Base-by-base conservation (phyloP, 2,329 filamentous ascomycete species). In the Hymenoscyphus fraxineus region DNA sequence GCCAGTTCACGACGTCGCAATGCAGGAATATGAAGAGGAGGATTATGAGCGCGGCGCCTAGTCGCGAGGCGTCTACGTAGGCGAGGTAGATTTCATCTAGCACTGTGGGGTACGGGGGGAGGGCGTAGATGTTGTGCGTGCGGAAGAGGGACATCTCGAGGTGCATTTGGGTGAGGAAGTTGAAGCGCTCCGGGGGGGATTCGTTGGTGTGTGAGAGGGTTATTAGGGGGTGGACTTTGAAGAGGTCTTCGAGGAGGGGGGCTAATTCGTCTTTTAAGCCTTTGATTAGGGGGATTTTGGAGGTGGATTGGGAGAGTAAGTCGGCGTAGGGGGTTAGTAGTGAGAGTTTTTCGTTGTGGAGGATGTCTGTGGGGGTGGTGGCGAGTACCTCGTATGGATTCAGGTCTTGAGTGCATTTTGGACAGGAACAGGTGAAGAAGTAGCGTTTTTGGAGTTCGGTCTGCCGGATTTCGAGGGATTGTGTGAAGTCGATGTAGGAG, bases 401-500 rank as follows among this genome's bases (percentile, higher is more conserved):
- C 9, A 65, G 56, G 40, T 69, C 61, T 13, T 57, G 12, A n/a
- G n/a, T 54, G 41, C 72, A 73, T 59, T 66, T 70, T 12, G 65
- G 35, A 57, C 72, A 74, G 6, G 67, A 54, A 59, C 72, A 74
- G 3, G 59, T 61, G 61, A 74, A 74, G 63, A 71, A 73, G 39
- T 72, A 74, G 10, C 68, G 63, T 27, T 68, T 58, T 60, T 65
- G 59, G 10, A 74, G 61, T 57, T 66, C 65, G 22, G 32, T 27
- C 60, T 57, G 58, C n/a, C 69, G 64, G 6, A 60, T 35, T 32
- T 66, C 60, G 9, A 63, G 56, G 6, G 57, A 47, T 22, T 65
- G 39, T 32, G 22, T 72, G 78, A 65, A 75, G 83, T 86, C 85
- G 41, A 85, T 83, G 68, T 88, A 88, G 1, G 84, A 86, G 40